Conservation (phyloP, 441 rosid genomes). For the Manihot esculenta region DNA sequence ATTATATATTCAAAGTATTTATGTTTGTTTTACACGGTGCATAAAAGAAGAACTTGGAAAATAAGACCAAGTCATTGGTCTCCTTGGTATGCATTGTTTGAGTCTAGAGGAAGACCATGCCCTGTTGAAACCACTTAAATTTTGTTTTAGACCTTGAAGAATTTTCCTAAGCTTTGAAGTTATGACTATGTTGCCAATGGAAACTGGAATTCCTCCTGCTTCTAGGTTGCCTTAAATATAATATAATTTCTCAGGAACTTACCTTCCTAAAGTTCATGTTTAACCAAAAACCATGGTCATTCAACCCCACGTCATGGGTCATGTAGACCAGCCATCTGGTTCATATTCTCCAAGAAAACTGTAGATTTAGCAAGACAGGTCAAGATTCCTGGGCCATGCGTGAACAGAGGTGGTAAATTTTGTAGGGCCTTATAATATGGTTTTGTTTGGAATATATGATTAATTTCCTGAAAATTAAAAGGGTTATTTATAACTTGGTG, state of each 20-base stretch:
- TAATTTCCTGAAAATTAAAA: neutral
- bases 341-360: neutral
- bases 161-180: conserved; percentile 16
- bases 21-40: conserved; percentile 31
- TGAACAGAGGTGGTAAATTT: neutral
- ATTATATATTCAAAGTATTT: conserved; percentile 25
- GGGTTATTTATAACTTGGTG: neutral
- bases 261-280: too few species aligned
- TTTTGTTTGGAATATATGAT: neutral
- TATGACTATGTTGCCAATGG: neutral
- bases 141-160: conserved; percentile 15
- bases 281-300: neutral
- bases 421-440: neutral
- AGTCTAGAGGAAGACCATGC: conserved; percentile 34
- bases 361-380: neutral
- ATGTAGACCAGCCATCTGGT: neutral
- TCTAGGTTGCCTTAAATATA: neutral
- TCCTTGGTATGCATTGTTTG: neutral
- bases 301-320: neutral
- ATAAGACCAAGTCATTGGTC: conserved; percentile 43
- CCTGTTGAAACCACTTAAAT: conserved; percentile 14
- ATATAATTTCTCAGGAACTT: neutral
- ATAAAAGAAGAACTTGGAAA: conserved; percentile 7
- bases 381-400: neutral
- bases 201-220: neutral